phyloP scores from a whole-genome alignment of 768 basidiomycete genomes.

The Termitomyces sp. region DNA sequence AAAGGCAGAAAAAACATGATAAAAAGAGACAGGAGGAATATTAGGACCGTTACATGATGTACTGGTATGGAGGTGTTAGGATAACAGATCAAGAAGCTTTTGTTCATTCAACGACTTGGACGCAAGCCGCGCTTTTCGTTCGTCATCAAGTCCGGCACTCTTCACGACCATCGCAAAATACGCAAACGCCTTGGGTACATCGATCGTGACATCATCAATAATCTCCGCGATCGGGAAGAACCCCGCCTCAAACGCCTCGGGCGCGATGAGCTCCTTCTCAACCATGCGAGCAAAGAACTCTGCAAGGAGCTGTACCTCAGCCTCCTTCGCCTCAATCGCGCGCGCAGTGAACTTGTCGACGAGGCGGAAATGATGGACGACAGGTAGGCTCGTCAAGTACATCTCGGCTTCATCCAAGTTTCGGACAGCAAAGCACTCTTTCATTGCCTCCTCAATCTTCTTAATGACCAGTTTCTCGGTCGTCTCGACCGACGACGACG shows the following conservation, averaged over 20 bases:
- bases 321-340: slow-evolving; percentile 78
- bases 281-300: slow-evolving; percentile 71
- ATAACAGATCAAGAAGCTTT: slow-evolving; percentile 40
- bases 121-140: slow-evolving; percentile 48
- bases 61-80: too few relatives aligned
- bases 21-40: neutral
- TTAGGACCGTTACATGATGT: too few relatives aligned
- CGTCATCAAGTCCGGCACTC: slow-evolving; percentile 62
- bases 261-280: slow-evolving; percentile 53
- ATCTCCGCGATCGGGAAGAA: slow-evolving; percentile 64
- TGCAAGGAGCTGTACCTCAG: slow-evolving; percentile 72
- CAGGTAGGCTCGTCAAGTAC: slow-evolving; percentile 74
- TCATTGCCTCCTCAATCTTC: slow-evolving; percentile 76
- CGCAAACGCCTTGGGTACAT: slow-evolving; percentile 72
- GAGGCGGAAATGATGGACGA: slow-evolving; percentile 54
- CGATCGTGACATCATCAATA: slow-evolving; percentile 85
- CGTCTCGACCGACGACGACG: slow-evolving; percentile 47
- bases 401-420: slow-evolving; percentile 83
- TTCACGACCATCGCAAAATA: slow-evolving; percentile 69
- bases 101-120: slow-evolving; percentile 57
- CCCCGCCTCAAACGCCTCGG: slow-evolving; percentile 67
- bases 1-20: slow-evolving; percentile 1
- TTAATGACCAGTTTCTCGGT: slow-evolving; percentile 61
- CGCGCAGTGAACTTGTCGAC: slow-evolving; percentile 70
- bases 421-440: slow-evolving; percentile 86